Percentiles rank a stretch among this genome's conserved stretches.
Evolutionary conservation across 1,284 basidiomycete species (phyloP).

Genomic region (Trametes versicolor): DNA sequence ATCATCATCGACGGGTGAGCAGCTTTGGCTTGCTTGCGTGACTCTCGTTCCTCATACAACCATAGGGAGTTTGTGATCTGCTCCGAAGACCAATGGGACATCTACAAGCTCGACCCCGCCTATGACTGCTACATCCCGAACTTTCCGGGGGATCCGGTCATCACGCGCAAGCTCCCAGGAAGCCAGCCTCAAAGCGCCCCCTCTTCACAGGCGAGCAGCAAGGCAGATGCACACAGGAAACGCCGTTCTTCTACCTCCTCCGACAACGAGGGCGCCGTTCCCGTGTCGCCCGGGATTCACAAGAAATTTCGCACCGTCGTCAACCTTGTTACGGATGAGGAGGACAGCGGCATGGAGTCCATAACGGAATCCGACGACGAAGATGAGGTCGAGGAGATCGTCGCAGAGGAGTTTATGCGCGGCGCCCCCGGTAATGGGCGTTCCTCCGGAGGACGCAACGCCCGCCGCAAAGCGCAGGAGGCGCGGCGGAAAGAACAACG

Average conservation of each 20-base stretch:
- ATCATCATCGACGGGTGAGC: constrained; percentile 75
- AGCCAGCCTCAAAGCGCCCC: constrained; percentile 8
- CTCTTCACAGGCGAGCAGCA: not conserved
- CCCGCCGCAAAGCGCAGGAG: constrained; percentile 22
- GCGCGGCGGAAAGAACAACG: constrained; percentile 23
- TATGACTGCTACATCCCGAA: constrained; percentile 70
- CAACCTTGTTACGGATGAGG: constrained; percentile 30
- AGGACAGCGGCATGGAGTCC: constrained; percentile 20
- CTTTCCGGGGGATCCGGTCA: constrained; percentile 50
- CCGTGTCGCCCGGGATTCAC: constrained; percentile 18
- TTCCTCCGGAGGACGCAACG: constrained; percentile 4
- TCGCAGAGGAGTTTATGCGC: constrained; percentile 53
- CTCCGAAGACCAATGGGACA: constrained; percentile 83
- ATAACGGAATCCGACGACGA: constrained; percentile 50
- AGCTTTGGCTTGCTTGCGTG: not conserved
- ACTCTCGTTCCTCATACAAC: too few species aligned
- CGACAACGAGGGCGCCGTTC: constrained; percentile 17
- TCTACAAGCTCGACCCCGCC: constrained; percentile 77
- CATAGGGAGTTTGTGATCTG: constrained; percentile 59
- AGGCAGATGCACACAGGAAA: constrained; percentile 23
- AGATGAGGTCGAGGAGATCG: constrained; percentile 64
- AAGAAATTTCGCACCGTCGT: constrained; percentile 36
- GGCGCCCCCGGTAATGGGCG: not conserved
- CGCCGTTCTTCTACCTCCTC: constrained; percentile 34
- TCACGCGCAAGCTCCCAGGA: constrained; percentile 35